Percentiles rank a stretch among this genome's conserved stretches.
These are phyloP conservation scores for Lipomyces sp. DNA, from an alignment of 805 yeast species.

Conservation along the genomic window DNA sequence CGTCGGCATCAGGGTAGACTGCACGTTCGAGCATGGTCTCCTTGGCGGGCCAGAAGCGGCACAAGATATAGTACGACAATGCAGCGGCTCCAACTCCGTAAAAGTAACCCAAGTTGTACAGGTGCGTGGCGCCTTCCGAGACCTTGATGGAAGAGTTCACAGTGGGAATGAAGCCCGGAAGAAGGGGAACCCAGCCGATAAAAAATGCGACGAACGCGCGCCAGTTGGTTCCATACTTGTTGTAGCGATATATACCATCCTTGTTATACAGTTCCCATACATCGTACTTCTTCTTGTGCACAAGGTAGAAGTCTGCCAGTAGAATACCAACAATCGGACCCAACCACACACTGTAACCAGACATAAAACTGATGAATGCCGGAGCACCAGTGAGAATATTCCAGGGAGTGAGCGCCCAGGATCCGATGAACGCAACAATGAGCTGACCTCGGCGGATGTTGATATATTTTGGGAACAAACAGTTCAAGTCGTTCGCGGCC, in stretches of 20 bases:
- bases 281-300: slow-evolving; percentile 51
- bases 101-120: slow-evolving; percentile 39
- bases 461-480: slow-evolving; percentile 52
- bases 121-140: slow-evolving; percentile 17
- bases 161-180: slow-evolving; percentile 33
- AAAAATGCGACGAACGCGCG: slow-evolving; percentile 50
- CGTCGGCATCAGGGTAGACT: slow-evolving; percentile 25
- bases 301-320: slow-evolving; percentile 48
- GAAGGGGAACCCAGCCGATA: slow-evolving; percentile 39
- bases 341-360: slow-evolving; percentile 81
- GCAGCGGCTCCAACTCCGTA: slow-evolving; percentile 36
- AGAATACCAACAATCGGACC: slow-evolving; percentile 83
- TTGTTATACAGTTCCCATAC: slow-evolving; percentile 51
- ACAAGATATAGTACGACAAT: slow-evolving; percentile 24
- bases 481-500: slow-evolving; percentile 47
- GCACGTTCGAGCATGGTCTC: slow-evolving; percentile 31
- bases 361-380: slow-evolving; percentile 75
- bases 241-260: slow-evolving; percentile 51
- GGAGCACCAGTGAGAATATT: slow-evolving; percentile 69
- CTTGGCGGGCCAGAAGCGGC: slow-evolving; percentile 27
- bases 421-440: slow-evolving; percentile 72
- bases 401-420: slow-evolving; percentile 80
- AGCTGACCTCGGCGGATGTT: slow-evolving; percentile 69
- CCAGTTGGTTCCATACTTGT: slow-evolving; percentile 51
- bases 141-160: slow-evolving; percentile 22